Base-by-base conservation (phyloP, 2,329 filamentous ascomycete species). In the Zasmidium citrigriseum region DNA sequence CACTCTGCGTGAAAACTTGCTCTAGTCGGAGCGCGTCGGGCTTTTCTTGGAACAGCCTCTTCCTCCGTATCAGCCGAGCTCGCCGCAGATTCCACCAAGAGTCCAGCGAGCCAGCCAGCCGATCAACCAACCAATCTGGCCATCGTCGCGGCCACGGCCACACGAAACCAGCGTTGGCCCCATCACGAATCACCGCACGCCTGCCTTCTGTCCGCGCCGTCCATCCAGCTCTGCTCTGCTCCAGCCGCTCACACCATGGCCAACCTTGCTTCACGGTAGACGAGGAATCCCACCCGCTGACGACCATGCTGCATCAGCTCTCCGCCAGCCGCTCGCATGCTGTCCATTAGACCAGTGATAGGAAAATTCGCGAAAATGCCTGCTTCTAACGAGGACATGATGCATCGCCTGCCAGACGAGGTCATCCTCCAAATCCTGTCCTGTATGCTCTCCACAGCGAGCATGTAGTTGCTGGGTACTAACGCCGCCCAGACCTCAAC, bases 401-500 rank as follows among this genome's bases (percentile, higher is more conserved):
- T 73, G 66, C 64, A 72, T 29, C 62, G 59, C 20, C 62, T 75
- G 9, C 73, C 73, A 2, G 69, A 73, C 44, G 78, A 80, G 62
- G 72, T 80, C 11, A 63, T 80, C 47, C 72, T 80, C 45, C 72
- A 76, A 11, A 75, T 80, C 47, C 64, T 78, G 46, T 71, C 73
- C 5, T 79, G 76, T 78, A 70, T 52, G 74, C 65, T 16, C 24
- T 29, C 54, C 49, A 20, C n/a, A 3, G 9, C 18, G 16, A 21
- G 27, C 10, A 12, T 34, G 50, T 46, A 25, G 44, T 23, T 20
- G 14, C 50, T 18, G 4, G 11, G 25, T 50, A 55, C 65, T 68
- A 55, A 66, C 58, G 10, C 21, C 46, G 21, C 21, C 38, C 69
- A 89, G 86, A 82, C 69, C 83, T 92, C 62, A 79, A 84, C n/a